Base-by-base conservation (phyloP, 129 eudicot species). In the Chrysanthemum seticuspe region DNA sequence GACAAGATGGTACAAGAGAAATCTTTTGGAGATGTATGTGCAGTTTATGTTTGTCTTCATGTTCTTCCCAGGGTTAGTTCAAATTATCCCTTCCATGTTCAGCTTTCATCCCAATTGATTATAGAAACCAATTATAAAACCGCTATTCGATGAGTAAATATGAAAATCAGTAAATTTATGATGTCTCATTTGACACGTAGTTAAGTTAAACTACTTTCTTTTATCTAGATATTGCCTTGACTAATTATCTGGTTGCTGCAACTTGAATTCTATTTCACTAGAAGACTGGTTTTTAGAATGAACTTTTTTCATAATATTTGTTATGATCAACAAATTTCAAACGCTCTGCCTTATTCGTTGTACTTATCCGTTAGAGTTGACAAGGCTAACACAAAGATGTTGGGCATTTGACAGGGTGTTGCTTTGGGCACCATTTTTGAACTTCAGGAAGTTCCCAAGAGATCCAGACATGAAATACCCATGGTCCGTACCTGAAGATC, bases 371-470 rank as follows among this genome's bases (percentile, higher is more conserved):
- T 45, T 21, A 14, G 57, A 5, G 10, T 34, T 14, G 27, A 51
- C 3, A 49, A 6, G 13, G 10, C 50, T 71, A 74, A 65, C 55
- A 40, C 19, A 9, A 55, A 18, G 15, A 49, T 54, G 53, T 53
- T 47, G 57, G 61, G 67, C 7, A 21, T 10, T 55, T 65, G 52
- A 71, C 85, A 92, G 98, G 36, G 75, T 92, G 18, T 62, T 92
- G 85, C 85, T 92, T 10, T 92, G 98, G 98, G 96, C 98, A 47
- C 98, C 98, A 63, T 92, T 92, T 70, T 58, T 92, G 25, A 92
- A 92, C 90, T 87, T 92, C 85, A 85, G 98, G 73, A 92, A 85
- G 63, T 89, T 92, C 51, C 98, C 98, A 2, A 65, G 96, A 78
- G 98, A 93, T 76, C 96, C 98, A 55, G 66, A 84, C 51, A 85